Evolutionary conservation across 768 basidiomycete genomes (phyloP).

Genomic region (Roridomyces roridus): DNA sequence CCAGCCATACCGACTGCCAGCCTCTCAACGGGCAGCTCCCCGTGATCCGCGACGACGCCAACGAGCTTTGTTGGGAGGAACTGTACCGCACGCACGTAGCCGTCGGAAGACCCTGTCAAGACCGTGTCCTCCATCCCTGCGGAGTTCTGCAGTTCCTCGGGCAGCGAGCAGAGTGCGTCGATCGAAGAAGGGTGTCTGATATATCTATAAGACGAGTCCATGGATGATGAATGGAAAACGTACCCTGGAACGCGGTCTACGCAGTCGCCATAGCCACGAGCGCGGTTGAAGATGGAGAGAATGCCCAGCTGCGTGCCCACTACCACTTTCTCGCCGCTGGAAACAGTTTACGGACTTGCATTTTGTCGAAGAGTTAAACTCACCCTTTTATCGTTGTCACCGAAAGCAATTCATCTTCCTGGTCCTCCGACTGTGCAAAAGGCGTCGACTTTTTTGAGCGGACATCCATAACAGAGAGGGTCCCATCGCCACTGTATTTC

Average conservation of each 20-base stretch:
- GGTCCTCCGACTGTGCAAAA: slow-evolving; percentile 89
- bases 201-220: not conserved
- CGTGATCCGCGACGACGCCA: slow-evolving; percentile 91
- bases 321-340: slow-evolving; percentile 77
- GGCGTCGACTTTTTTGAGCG: slow-evolving; percentile 82
- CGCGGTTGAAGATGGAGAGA: slow-evolving; percentile 87
- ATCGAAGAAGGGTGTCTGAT: slow-evolving; percentile 94
- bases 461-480: slow-evolving; percentile 90
- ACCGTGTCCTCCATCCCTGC: slow-evolving; percentile 69
- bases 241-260: slow-evolving; percentile 90
- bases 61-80: slow-evolving; percentile 89
- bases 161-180: slow-evolving; percentile 82
- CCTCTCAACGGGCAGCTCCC: slow-evolving; percentile 90
- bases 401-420: slow-evolving; percentile 93
- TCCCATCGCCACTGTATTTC: slow-evolving; percentile 81
- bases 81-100: slow-evolving; percentile 85
- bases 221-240: slow-evolving; percentile 26
- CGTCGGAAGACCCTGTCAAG: slow-evolving; percentile 92
- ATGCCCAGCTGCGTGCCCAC: slow-evolving; percentile 92
- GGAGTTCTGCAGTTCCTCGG: slow-evolving; percentile 42
- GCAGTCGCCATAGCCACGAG: slow-evolving; percentile 89
- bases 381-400: slow-evolving; percentile 86
- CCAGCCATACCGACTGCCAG: slow-evolving; percentile 63
- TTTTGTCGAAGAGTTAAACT: slow-evolving; percentile 34
- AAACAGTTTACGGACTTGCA: slow-evolving; percentile 24